Base-by-base conservation (phyloP, 805 yeast species). In the Komagataella pastoris region DNA sequence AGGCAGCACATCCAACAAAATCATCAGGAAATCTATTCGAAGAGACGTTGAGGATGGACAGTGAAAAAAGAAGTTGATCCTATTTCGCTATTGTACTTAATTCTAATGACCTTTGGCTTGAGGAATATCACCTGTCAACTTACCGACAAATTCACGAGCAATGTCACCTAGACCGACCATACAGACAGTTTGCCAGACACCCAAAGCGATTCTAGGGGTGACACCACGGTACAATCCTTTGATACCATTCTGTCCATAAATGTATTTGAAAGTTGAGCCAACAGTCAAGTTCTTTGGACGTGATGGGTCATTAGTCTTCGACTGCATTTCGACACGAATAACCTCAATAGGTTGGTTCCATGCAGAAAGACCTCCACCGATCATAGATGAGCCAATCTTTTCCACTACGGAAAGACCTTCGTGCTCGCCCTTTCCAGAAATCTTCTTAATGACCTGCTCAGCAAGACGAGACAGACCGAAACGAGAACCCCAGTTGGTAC, bases 341-440 rank as follows among this genome's bases (percentile, higher is more conserved):
- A 93, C 99, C 72, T 93, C 99, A 62, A 93, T 89, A 45, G 98
- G 99, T 72, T 93, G 99, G 71, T 93, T 93, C 98, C 99, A 93
- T 17, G 98, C 96, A 54, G 91, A 81, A 57, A 93, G 78, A 57
- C 97, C 97, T 72, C 99, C 99, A 78, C 99, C 99, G 55, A 93
- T 71, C 7, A 85, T 87, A 17, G 95, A 81, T 4, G 96, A 88
- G 23, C 77, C 71, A 52, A 93, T 84, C 70, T 90, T 90, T 66
- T 93, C 98, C 19, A 72, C 59, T 1, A 95, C 87, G 55, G 73
- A 68, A 59, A 93, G 77, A 62, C 80, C 80, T 23, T 77, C 78
- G 53, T 80, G 82, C 49, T 73, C 71, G 17, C 71, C 68, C 67
- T 87, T 85, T 51, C 81, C 81, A 19, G 82, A 77, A 12, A 75